Conservation (phyloP, 148 eudicot species). For the Vaccinium macrocarpon region DNA sequence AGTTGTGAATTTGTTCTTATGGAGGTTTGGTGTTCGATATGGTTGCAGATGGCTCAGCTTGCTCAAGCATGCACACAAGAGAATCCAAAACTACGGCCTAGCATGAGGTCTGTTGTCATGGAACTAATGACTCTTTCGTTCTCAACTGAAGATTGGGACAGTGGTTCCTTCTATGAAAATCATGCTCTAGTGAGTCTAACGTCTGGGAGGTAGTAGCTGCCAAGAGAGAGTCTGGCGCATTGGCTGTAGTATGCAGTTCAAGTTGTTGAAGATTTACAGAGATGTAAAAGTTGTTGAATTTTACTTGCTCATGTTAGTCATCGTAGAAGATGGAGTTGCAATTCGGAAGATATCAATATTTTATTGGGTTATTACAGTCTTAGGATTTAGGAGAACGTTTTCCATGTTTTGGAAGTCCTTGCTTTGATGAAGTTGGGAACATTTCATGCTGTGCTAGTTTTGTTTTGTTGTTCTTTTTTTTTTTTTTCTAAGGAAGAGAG, state of each 20-base stretch:
- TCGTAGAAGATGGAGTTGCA: no score
- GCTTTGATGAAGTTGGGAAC: no score
- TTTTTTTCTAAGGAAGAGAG: no score
- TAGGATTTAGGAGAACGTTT: no score
- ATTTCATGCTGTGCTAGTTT: no score
- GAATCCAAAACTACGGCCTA: conserved; percentile 60
- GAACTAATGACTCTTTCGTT: conserved; percentile 61
- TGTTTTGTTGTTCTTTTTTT: no score
- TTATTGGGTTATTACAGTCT: no score
- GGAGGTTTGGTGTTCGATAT: background rate
- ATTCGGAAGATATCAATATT: no score
- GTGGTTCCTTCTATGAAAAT: conserved; percentile 51
- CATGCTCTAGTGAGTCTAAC: conserved; percentile 47
- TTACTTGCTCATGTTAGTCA: no score
- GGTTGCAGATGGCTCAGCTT: conserved; percentile 50
- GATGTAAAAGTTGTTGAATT: no score
- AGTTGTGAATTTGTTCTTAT: background rate
- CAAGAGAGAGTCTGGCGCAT: background rate
- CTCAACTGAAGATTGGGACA: conserved; percentile 61
- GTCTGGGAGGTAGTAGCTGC: conserved; percentile 51
- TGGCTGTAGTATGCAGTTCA: background rate
- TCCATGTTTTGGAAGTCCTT: no score
- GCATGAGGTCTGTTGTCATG: conserved; percentile 73
- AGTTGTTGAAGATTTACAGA: no score
- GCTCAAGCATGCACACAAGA: conserved; percentile 83